phyloP scores from a whole-genome alignment of 2,329 filamentous ascomycete genomes.

The Phaeosphaeriaceae sp. region DNA sequence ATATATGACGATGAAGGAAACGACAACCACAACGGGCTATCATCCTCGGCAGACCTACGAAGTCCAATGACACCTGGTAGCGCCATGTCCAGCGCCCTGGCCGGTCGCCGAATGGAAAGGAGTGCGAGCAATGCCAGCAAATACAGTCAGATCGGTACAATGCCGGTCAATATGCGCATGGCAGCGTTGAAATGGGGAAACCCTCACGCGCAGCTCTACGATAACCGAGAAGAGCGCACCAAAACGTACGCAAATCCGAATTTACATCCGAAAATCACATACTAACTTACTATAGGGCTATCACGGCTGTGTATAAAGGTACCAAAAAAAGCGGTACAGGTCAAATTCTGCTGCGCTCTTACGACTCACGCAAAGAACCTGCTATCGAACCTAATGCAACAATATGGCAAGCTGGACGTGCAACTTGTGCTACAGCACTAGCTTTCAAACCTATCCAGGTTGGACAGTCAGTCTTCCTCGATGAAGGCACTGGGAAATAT shows the following conservation, averaged over 20 bases:
- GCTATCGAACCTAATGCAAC: constrained; percentile 91
- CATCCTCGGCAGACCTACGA: constrained; percentile 51
- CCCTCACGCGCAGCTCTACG: constrained; percentile 85
- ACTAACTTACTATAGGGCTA: constrained; percentile 64
- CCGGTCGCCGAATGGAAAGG: constrained; percentile 52
- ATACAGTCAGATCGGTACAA: constrained; percentile 76
- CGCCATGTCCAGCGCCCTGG: constrained; percentile 20
- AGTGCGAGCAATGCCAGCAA: constrained; percentile 81
- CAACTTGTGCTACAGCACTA: constrained; percentile 87
- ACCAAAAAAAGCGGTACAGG: constrained; percentile 68
- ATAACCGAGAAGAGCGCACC: constrained; percentile 81
- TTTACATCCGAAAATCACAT: background rate
- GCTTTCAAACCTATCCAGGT: constrained; percentile 97
- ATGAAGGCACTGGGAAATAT: constrained; percentile 89
- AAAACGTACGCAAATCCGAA: constrained; percentile 74
- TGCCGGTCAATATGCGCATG: constrained; percentile 60
- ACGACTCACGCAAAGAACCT: constrained; percentile 91
- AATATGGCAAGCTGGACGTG: constrained; percentile 95
- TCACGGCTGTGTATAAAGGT: constrained; percentile 90
- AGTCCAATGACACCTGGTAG: constrained; percentile 50
- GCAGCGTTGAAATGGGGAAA: constrained; percentile 71
- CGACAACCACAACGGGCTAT: constrained; percentile 60
- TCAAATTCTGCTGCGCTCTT: constrained; percentile 83
- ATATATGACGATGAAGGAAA: constrained; percentile 82
- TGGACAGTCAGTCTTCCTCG: constrained; percentile 90